Evolutionary conservation across 805 yeast species (phyloP).

Genomic region (Yamadazyma insecticola): DNA sequence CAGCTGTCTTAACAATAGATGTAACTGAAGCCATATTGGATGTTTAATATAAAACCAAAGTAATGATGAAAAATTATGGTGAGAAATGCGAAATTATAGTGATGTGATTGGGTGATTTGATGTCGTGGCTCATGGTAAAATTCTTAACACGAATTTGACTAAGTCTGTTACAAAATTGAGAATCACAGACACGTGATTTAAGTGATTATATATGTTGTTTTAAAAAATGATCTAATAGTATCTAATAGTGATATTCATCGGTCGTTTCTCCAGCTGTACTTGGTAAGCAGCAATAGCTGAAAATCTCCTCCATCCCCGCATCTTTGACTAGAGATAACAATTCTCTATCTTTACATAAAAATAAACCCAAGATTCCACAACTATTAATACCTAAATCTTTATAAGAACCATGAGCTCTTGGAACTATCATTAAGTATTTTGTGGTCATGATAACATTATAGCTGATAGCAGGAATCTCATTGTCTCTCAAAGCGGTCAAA

Average conservation of each 20-base stretch:
- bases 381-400: constrained; percentile 67
- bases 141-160: background rate
- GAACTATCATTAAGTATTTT: constrained; percentile 82
- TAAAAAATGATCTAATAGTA: constrained; percentile 25
- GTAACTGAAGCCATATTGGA: constrained; percentile 54
- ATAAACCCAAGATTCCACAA: constrained; percentile 73
- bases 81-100: constrained; percentile 12
- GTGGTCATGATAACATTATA: constrained; percentile 81
- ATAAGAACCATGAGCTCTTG: constrained; percentile 59
- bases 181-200: constrained; percentile 1
- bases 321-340: constrained; percentile 42
- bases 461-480: constrained; percentile 44
- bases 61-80: constrained; percentile 16
- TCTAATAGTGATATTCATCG: constrained; percentile 49
- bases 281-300: constrained; percentile 64
- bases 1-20: constrained; percentile 67
- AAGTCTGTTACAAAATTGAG: background rate
- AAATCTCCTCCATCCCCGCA: constrained; percentile 48
- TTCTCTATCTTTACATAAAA: constrained; percentile 68
- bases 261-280: constrained; percentile 51
- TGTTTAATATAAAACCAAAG: background rate
- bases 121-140: too few species aligned
- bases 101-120: constrained; percentile 25
- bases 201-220: background rate
- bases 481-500: constrained; percentile 60